Evolutionary conservation across 2,329 filamentous ascomycete species (phyloP), one percentile per base, ranked within the genome.

Genomic region (Xylariaceae sp.): DNA sequence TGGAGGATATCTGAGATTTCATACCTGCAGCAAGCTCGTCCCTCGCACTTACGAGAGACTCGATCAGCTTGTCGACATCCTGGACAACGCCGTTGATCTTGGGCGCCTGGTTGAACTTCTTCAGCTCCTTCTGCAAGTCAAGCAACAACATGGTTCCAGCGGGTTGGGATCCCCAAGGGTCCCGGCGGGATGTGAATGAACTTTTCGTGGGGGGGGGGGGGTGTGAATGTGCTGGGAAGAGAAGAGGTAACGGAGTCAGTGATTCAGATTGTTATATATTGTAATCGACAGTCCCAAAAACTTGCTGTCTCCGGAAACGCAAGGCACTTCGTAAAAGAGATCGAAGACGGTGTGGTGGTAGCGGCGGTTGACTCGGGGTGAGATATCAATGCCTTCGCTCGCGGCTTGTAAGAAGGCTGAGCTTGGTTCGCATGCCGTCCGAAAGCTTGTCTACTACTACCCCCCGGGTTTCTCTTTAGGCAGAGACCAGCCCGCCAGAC

Each of bases 1-100:
- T 45, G 10, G n/a, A 6, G 57, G 44, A 23, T 23, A 17, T 13
- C 11, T 41, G 2, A 15, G n/a, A 11, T 13, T 35, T 13, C 35
- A n/a, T 74, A 91, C 91, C 86, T 67, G 81, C 77, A 64, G 87
- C 86, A 61, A 97, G 88, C 65, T 84, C 80, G 63, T 90, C 85
- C 58, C 91, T 83, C 45, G 92, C 90, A 52, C 81, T 80, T 64
- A 85, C 82, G 34, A 99, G 84, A 59, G 90, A 75, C 63, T 91
- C 84, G 66, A 99, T 91, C 45, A 92, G 88, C 61, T 84, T 83
- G 72, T 97, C 91, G 15, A 96, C 88, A 80, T 95, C 87, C 39
- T 85, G 77, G 59, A 96, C 85, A 45, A 87, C 87, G 58, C 88
- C 83, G 3, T 82, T 82, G 50, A 92, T 82, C 69, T 87, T 88